phyloP scores from a whole-genome alignment of 495 filamentous ascomycete genomes.

The Aspergillus cavernicola region DNA sequence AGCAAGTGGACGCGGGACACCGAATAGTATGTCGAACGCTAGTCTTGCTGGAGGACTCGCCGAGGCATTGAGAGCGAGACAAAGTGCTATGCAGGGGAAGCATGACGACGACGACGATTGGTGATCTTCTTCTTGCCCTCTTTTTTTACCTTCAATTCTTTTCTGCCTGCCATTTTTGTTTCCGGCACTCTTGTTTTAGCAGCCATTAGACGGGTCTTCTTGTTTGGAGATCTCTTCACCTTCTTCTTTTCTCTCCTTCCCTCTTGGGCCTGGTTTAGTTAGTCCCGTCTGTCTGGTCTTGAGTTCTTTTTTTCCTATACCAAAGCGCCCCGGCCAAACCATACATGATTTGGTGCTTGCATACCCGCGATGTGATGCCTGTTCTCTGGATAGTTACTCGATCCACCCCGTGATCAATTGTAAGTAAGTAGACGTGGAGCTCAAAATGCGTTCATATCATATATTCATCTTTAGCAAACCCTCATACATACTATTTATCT shows the following conservation, averaged over 20 bases:
- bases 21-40: slow-evolving; percentile 60
- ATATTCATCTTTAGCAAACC: too few relatives aligned
- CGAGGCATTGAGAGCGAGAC: slow-evolving; percentile 71
- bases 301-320: neutral
- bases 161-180: slow-evolving; percentile 4
- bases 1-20: slow-evolving; percentile 63
- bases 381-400: neutral
- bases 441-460: neutral
- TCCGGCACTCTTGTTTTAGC: slow-evolving; percentile 6
- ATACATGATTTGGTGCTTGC: slow-evolving; percentile 1
- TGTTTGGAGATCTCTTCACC: neutral
- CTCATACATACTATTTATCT: too few relatives aligned
- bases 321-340: neutral
- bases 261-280: neutral
- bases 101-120: slow-evolving; percentile 69
- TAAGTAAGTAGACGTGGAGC: neutral
- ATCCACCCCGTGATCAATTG: neutral
- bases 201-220: slow-evolving; percentile 9
- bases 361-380: neutral
- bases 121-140: slow-evolving; percentile 31
- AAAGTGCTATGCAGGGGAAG: slow-evolving; percentile 62
- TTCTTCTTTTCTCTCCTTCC: neutral
- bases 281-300: neutral
- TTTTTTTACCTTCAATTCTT: slow-evolving; percentile 23
- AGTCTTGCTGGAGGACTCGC: slow-evolving; percentile 83